phyloP scores from a whole-genome alignment of 371 early-diverging fungal genomes.

The Entomophthora muscae region DNA sequence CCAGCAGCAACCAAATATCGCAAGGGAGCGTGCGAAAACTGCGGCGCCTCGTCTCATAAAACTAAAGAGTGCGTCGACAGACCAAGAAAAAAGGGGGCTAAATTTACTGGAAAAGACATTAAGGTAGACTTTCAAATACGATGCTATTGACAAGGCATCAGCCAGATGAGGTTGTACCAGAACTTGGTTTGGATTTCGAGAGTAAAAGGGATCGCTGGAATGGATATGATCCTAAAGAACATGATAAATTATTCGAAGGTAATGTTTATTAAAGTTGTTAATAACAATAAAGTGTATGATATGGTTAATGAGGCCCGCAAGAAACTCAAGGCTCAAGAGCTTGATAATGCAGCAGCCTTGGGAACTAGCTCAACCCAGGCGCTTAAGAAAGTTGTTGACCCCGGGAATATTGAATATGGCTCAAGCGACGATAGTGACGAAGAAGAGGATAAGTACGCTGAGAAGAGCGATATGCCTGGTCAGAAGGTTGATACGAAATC shows the following conservation, averaged over 20 bases:
- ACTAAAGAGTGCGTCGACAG: conserved; percentile 87
- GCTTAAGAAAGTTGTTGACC: conserved; percentile 26
- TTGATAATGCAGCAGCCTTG: conserved; percentile 37
- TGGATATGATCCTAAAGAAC: conserved; percentile 82
- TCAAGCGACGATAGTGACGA: conserved; percentile 53
- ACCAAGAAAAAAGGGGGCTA: conserved; percentile 77
- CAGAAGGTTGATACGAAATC: conserved; percentile 82
- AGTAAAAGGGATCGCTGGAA: conserved; percentile 96
- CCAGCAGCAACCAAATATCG: conserved; percentile 79
- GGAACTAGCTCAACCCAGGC: conserved; percentile 12
- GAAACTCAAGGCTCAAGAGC: conserved; percentile 55
- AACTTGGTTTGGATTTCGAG: conserved; percentile 74
- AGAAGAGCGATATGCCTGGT: conserved; percentile 72
- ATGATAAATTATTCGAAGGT: conserved; percentile 38
- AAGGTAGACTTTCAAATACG: conserved; percentile 15
- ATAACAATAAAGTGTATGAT: conserved; percentile 57
- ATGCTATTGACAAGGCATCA: conserved; percentile 7
- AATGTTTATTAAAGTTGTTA: conserved; percentile 11
- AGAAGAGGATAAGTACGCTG: conserved; percentile 87
- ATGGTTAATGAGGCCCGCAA: conserved; percentile 73
- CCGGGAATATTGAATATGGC: conserved; percentile 17
- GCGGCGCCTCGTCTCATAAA: conserved; percentile 89
- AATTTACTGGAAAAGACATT: conserved; percentile 71
- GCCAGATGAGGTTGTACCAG: conserved; percentile 67
- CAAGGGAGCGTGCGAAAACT: conserved; percentile 91